Base-by-base conservation (phyloP, 768 basidiomycete genomes). In the Termitomyces sp. region DNA sequence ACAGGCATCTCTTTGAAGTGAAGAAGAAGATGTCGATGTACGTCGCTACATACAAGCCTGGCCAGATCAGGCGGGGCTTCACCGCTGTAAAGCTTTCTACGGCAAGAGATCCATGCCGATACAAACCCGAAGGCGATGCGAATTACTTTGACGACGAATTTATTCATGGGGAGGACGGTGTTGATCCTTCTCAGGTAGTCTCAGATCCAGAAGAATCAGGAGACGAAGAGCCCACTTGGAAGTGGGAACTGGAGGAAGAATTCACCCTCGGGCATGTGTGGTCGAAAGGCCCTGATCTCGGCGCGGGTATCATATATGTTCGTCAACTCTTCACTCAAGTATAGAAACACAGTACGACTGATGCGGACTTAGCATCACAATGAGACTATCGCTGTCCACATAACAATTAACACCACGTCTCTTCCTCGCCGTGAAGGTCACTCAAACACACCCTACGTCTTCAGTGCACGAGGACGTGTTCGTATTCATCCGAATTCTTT, bases 161-260 rank as follows among this genome's bases (percentile, higher is more conserved):
- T 8, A 61, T 65, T 6, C 67, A 68, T 4, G 69, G 69, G 0
- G 68, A 71, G 52, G 37, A 27, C 6, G 25, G 12, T 19, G 11
- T n/a, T n/a, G 49, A n/a, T 25, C 25, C 49, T 5, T 77, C 79
- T 55, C 71, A 72, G 38, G 62, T 61, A 4, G 62, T 57, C n/a
- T 62, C 63, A 21, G 55, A 59, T 17, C 61, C 56, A 5, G 68
- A 65, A 17, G 67, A 66, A 16, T 64, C 65, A 27, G 72, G 69
- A 11, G 71, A 71, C 1, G 74, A 72, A 37, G 73, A 77, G 0
- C 77, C 77, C 5, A 77, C 74, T 9, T 88, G 86, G 82, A 77
- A 74, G 41, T 90, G 87, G 88, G 80, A 83, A 50, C 80, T 83
- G 2, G 89, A 90, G 64, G 85, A 87, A 63, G 87, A 88, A 59